Conservation (phyloP, 345 rosid species). For the Turnera subulata region DNA sequence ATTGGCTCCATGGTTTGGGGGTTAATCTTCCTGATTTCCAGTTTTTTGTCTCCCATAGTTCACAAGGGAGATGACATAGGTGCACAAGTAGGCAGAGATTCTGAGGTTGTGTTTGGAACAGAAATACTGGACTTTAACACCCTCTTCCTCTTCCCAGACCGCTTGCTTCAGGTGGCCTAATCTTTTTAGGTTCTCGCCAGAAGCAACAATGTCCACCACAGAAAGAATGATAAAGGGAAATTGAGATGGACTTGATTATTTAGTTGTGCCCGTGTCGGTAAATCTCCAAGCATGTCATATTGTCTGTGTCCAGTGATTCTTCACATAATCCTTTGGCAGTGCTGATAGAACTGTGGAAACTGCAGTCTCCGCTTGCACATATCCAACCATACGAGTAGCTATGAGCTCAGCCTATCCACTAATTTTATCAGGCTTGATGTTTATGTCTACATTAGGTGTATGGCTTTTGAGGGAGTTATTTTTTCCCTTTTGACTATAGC, state of each 20-base stretch:
- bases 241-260: not conserved
- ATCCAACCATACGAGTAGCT: not conserved
- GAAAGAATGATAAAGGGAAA: not conserved
- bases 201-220: not conserved
- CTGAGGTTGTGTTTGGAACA: not conserved
- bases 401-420: not conserved
- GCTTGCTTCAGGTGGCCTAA: not conserved
- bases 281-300: conserved; percentile 2
- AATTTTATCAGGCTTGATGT: conserved; percentile 1
- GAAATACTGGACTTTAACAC: conserved; percentile 10
- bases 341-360: conserved; percentile 2
- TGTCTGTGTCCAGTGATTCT: conserved; percentile 11
- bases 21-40: conserved; percentile 55
- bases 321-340: not conserved
- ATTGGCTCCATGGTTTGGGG: conserved; percentile 40
- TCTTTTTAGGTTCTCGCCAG: not conserved
- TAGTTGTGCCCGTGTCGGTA: conserved; percentile 3
- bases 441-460: not conserved
- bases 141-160: no score
- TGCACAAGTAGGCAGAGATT: conserved; percentile 9
- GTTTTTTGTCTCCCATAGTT: conserved; percentile 44
- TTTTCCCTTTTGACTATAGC: not conserved
- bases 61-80: conserved; percentile 35
- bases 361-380: conserved; percentile 3
- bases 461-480: not conserved